These are phyloP conservation scores for Tilletia horrida DNA, from an alignment of 1,284 basidiomycete genomes.

Conservation along the genomic window DNA sequence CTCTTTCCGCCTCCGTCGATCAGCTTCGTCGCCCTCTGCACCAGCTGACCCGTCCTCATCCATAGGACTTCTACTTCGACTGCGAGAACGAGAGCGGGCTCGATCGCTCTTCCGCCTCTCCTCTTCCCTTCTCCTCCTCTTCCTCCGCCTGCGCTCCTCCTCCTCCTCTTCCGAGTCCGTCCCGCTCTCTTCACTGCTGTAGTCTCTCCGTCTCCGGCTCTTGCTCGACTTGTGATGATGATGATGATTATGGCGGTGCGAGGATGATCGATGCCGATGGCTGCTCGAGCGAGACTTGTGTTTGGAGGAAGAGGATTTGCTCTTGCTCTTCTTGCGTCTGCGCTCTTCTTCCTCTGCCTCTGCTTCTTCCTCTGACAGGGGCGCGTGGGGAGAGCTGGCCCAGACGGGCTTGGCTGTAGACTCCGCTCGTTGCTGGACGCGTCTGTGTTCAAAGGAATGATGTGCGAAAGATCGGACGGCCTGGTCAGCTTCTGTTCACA, in stretches of 20 bases:
- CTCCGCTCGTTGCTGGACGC: background rate
- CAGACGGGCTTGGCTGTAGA: background rate
- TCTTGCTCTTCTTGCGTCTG: background rate
- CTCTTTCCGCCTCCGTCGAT: background rate
- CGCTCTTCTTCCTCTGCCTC: constrained; percentile 13
- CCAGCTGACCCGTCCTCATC: background rate
- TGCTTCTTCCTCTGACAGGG: constrained; percentile 8
- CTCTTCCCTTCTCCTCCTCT: background rate
- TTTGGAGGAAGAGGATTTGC: too few relatives aligned
- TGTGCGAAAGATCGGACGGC: background rate
- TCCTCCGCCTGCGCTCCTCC: background rate
- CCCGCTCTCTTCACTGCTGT: background rate
- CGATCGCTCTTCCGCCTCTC: background rate
- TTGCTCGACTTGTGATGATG: background rate
- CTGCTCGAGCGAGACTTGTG: constrained; percentile 3
- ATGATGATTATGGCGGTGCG: background rate
- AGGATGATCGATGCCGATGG: background rate
- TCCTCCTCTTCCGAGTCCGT: constrained; percentile 19
- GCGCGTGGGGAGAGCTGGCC: background rate
- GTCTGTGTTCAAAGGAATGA: background rate
- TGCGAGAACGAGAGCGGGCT: background rate
- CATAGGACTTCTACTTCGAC: background rate
- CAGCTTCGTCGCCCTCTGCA: background rate
- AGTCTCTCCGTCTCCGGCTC: background rate
- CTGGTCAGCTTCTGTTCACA: background rate